Base-by-base conservation (phyloP, 2,329 filamentous ascomycete species). In the Alternaria metachromatica region DNA sequence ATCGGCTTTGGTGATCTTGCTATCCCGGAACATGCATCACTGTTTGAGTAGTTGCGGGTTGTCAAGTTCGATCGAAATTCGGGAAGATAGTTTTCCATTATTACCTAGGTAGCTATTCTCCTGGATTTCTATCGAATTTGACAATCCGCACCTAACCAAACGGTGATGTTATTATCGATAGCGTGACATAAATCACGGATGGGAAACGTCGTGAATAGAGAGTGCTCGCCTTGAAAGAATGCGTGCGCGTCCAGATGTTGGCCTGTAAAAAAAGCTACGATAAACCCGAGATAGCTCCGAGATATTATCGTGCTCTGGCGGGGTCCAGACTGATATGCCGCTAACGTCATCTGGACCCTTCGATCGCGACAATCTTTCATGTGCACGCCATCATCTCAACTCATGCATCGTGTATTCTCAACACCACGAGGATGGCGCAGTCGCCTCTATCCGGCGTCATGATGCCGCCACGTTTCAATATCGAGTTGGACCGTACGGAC, bases 401-500 rank as follows among this genome's bases (percentile, higher is more conserved):
- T 46, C 60, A 62, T 59, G 55, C 51, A 43, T 54, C 41, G 37
- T 46, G 28, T 37, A 55, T 30, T 28, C 28, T 53, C n/a, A 56
- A 43, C 37, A 64, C 51, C 60, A 60, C 57, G 56, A 64, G 49
- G 50, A 78, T 78, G 75, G 70, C 72, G 63, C 63, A 67, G 23
- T 61, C 72, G 28, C 64, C 70, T 23, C 33, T 68, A 37, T 65
- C 68, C n/a, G 62, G 69, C 28, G 65, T 77, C 64, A 73, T 67
- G 55, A 78, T 79, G 76, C 75, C 78, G 43, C 72, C 74, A 55
- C 76, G 74, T 63, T 80, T 89, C 67, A 71, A 81, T 62, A 81
- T 82, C 65, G 88, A 90, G 78, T 82, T 90, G 66, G 82, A 84
- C 33, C 84, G 84, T 67, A 85, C 88, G 76, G 84, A 90, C 73